Evolutionary conservation across 2,329 filamentous ascomycete genomes (phyloP), one percentile per base, ranked within the genome.

Genomic region (Lizonia empirigonia): DNA sequence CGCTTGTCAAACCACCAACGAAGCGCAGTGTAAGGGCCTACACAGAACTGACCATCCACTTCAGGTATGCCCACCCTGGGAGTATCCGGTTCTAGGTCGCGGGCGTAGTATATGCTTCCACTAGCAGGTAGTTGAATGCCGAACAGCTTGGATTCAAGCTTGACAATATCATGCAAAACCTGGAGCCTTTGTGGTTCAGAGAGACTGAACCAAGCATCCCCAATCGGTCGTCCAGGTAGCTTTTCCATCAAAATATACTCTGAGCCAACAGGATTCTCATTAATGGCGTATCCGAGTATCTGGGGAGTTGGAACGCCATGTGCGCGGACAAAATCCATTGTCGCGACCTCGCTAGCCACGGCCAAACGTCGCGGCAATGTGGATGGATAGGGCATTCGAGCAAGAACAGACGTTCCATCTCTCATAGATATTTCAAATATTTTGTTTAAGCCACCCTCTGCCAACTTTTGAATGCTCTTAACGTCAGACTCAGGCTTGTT

Each of bases 281-380:
- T 44, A 5, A 53, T 24, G 1, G 55, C 55, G 38, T 65, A 71
- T 13, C 34, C 62, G 7, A 68, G 35, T 18, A 70, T 36, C 26
- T 52, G 57, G 13, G 66, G 69, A 27, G 56, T 53, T 15, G 68
- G 61, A 10, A 72, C 54, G 1, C 56, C 63, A 41, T 63, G 54
- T 3, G 39, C 33, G 8, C 65, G 71, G n/a, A 71, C 47, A 55
- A 69, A 65, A 18, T 61, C 63, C 50, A 72, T 50, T 2, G 69
- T 74, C 26, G 73, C 71, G n/a, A 73, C 71, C 53, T 75, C 69
- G 54, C 71, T 74, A n/a, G 69, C 71, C 10, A 69, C 65, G 18
- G 65, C 67, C 23, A 65, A 50, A n/a, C 49, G 54, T 40, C 63
- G 47, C 15, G 67, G 56, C 10, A 64, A 53, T 20, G 71, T 69